phyloP scores from a whole-genome alignment of 192 early-diverging fungal genomes.

The Coemansia sp. region DNA sequence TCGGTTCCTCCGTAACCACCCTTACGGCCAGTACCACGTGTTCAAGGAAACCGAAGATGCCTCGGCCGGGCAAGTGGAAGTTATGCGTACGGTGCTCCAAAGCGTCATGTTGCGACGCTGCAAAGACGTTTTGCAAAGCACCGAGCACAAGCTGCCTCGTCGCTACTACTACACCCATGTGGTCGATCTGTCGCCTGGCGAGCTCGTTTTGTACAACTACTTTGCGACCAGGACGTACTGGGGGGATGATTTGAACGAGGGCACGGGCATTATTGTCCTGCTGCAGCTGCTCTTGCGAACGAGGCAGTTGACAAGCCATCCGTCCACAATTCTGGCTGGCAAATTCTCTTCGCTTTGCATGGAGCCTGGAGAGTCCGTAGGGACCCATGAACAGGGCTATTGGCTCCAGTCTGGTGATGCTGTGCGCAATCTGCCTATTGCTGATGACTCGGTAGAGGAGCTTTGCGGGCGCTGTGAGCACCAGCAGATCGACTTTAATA shows the following conservation, averaged over 20 bases:
- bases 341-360: too few relatives aligned
- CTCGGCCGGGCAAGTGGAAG: conserved; percentile 40
- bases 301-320: conserved; percentile 1
- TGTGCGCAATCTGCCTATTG: neutral
- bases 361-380: too few relatives aligned
- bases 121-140: conserved; percentile 66
- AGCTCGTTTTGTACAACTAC: conserved; percentile 38
- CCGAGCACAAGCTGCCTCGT: conserved; percentile 56
- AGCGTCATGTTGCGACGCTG: conserved; percentile 66
- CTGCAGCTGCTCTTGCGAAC: conserved; percentile 13
- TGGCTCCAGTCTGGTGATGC: neutral
- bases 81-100: conserved; percentile 52
- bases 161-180: conserved; percentile 27
- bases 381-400: too few relatives aligned
- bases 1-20: conserved; percentile 63
- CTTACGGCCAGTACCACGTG: conserved; percentile 51
- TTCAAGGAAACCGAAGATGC: conserved; percentile 54
- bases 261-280: neutral
- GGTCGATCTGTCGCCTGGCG: conserved; percentile 38
- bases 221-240: conserved; percentile 9
- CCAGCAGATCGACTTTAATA: neutral
- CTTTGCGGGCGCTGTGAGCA: neutral
- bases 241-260: too few relatives aligned
- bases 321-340: neutral
- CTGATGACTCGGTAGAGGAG: neutral